phyloP scores from a whole-genome alignment of 148 eudicot species.

The Oxyria digyna region DNA sequence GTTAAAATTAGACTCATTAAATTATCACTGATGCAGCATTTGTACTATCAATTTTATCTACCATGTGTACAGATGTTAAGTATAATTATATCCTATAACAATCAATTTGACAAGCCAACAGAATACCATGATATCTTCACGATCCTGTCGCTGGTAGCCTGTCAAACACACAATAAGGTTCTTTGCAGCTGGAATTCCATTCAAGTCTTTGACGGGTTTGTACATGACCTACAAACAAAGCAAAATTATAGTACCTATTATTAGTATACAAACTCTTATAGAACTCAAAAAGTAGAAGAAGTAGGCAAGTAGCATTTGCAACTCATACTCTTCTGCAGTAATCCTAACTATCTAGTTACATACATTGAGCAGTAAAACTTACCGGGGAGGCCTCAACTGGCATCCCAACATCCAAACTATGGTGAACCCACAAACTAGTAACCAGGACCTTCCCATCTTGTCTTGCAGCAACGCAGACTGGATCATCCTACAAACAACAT shows the following conservation, averaged over 20 bases:
- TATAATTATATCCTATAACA: neutral
- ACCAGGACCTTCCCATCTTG: slow-evolving; percentile 57
- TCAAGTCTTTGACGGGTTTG: slow-evolving; percentile 50
- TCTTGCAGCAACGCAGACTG: slow-evolving; percentile 69
- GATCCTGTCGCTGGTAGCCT: slow-evolving; percentile 64
- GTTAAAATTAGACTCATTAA: neutral
- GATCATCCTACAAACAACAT: slow-evolving; percentile 60
- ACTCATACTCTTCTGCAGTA: neutral
- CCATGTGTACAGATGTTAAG: neutral
- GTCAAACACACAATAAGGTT: slow-evolving; percentile 65
- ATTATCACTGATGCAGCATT: neutral
- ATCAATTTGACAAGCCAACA: neutral
- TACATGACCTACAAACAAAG: slow-evolving; percentile 50
- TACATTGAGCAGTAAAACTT: slow-evolving; percentile 17
- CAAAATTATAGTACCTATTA: neutral
- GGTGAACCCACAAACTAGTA: slow-evolving; percentile 58
- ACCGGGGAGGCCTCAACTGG: slow-evolving; percentile 40
- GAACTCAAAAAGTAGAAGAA: neutral
- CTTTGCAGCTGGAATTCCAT: slow-evolving; percentile 79
- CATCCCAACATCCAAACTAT: slow-evolving; percentile 44
- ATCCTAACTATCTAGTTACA: neutral
- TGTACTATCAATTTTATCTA: neutral
- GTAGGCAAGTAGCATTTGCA: neutral
- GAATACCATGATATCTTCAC: slow-evolving; percentile 81
- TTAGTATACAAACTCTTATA: neutral